Conservation (phyloP, 495 filamentous ascomycete species). For the Rhizodiscina lignyota region DNA sequence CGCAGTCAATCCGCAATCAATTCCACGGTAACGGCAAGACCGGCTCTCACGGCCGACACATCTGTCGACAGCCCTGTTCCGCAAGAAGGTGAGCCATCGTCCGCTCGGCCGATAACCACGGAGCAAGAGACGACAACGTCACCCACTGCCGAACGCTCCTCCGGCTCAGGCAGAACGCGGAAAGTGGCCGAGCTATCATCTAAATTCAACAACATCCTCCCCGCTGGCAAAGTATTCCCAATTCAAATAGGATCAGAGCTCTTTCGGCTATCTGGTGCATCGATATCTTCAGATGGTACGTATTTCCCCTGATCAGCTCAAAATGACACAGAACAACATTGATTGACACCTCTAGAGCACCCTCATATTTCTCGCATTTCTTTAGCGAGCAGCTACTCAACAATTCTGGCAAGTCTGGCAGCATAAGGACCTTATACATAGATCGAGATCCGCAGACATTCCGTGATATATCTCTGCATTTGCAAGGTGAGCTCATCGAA, state of each 20-base stretch:
- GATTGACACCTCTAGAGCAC: constrained; percentile 42
- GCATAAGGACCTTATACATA: constrained; percentile 69
- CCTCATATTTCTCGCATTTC: constrained; percentile 93
- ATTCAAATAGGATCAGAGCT: constrained; percentile 88
- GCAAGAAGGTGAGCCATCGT: too few species aligned
- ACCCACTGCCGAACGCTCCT: too few species aligned
- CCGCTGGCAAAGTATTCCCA: constrained; percentile 60
- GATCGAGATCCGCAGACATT: constrained; percentile 89
- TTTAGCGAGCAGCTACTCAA: constrained; percentile 68
- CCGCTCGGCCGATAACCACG: too few species aligned
- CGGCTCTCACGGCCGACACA: too few species aligned
- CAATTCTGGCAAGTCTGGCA: constrained; percentile 38
- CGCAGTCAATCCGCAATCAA: too few species aligned
- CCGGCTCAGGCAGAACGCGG: too few species aligned
- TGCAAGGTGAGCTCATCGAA: constrained; percentile 38
- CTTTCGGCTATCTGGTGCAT: constrained; percentile 88
- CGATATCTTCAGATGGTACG: constrained; percentile 88
- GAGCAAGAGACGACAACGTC: too few species aligned
- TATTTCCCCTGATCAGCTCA: constrained; percentile 15
- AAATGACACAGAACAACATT: too few species aligned
- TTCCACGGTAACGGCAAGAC: too few species aligned
- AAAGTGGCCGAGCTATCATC: too few species aligned
- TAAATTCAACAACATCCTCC: too few species aligned
- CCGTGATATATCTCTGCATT: constrained; percentile 71
- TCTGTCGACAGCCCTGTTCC: too few species aligned